Conservation (phyloP, 768 basidiomycete species). For the Amanita brunnescens region DNA sequence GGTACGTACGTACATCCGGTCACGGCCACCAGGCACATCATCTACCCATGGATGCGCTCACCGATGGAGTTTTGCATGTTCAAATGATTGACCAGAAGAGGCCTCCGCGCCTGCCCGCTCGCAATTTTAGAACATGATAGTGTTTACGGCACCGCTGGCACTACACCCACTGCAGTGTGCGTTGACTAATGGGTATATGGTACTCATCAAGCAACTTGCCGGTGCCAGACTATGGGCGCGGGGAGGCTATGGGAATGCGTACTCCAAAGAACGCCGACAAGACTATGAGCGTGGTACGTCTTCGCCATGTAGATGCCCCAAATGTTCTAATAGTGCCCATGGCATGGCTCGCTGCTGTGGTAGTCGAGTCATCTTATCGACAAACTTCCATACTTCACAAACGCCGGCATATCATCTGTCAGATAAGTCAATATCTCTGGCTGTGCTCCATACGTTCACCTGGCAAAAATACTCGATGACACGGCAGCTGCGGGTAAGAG, state of each 20-base stretch:
- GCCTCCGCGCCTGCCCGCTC: neutral
- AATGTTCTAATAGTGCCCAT: too few species aligned
- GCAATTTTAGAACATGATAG: neutral
- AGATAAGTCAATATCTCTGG: too few species aligned
- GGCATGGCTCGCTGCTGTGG: too few species aligned
- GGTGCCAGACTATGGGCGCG: neutral
- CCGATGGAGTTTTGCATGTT: neutral
- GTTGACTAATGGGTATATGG: neutral
- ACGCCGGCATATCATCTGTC: too few species aligned
- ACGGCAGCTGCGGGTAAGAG: too few species aligned
- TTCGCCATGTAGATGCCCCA: too few species aligned
- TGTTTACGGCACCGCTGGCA: neutral
- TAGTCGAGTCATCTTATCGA: too few species aligned
- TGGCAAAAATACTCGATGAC: too few species aligned
- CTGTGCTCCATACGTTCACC: too few species aligned
- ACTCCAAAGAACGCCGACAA: neutral
- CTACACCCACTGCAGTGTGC: too few species aligned
- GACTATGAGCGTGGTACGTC: too few species aligned
- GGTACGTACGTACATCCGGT: neutral
- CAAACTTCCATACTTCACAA: too few species aligned
- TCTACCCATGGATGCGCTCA: neutral
- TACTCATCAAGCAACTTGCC: neutral
- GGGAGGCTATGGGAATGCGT: neutral
- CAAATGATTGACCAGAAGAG: neutral
- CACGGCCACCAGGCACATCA: neutral